phyloP scores from a whole-genome alignment of 257 asterid species.

The Nicotiana sylvestris region DNA sequence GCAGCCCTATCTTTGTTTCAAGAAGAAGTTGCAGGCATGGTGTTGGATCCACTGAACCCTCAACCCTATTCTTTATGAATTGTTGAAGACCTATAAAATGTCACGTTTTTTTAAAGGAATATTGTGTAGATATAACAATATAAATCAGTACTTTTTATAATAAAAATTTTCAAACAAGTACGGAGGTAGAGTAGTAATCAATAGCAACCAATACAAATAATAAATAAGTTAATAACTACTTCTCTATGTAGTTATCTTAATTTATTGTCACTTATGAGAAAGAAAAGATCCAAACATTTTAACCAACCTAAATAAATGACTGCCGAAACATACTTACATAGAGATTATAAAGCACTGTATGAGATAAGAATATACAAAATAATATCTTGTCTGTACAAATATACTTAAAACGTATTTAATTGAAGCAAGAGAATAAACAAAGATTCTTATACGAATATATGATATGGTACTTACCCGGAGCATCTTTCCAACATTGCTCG shows the following conservation, averaged over 20 bases:
- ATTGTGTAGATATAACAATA: no score
- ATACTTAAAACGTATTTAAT: neutral
- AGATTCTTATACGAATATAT: neutral
- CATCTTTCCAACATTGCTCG: slow-evolving; percentile 25
- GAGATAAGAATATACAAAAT: neutral
- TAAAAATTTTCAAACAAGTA: no score
- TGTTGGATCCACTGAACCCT: no score
- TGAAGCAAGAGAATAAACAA: neutral
- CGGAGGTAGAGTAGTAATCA: no score
- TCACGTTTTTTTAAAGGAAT: no score
- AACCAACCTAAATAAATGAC: no score
- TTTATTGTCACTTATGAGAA: neutral
- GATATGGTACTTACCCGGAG: slow-evolving; percentile 15
- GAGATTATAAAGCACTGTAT: neutral
- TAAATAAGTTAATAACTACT: neutral
- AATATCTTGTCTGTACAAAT: neutral
- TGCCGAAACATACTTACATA: neutral
- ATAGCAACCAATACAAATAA: no score
- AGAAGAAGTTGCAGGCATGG: no score
- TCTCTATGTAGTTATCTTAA: neutral
- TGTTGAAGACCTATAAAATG: no score
- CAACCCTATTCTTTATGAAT: no score
- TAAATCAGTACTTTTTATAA: no score
- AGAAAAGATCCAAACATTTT: neutral
- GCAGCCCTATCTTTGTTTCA: no score